A percentile compares a stretch with the other conserved stretches of the same genome.
Conservation (phyloP, 257 asterid species). For the Leonotis leonurus region DNA sequence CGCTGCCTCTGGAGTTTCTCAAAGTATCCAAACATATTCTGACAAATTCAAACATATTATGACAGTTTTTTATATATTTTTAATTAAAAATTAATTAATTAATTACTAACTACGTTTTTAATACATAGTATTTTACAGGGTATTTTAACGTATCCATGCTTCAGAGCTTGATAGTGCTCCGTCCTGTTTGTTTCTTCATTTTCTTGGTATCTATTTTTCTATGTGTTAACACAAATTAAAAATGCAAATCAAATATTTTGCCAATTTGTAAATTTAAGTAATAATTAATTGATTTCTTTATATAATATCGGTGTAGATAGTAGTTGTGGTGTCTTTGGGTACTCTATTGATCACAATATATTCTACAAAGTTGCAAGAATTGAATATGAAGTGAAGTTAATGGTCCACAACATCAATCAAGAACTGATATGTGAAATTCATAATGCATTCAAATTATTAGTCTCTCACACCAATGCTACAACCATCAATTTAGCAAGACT, state of each 20-base stretch:
- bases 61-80: no score
- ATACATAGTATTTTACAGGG: no score
- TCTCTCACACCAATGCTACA: slow-evolving; percentile 30
- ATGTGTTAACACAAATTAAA: no score
- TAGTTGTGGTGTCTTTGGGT: slow-evolving; percentile 31
- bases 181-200: slow-evolving; percentile 31
- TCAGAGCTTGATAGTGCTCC: slow-evolving; percentile 28
- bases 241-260: not conserved
- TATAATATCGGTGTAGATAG: slow-evolving; percentile 26
- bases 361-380: slow-evolving; percentile 22
- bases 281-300: not conserved
- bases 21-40: no score
- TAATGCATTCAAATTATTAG: slow-evolving; percentile 19
- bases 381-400: slow-evolving; percentile 23
- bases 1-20: no score
- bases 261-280: not conserved
- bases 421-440: slow-evolving; percentile 18
- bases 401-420: slow-evolving; percentile 15
- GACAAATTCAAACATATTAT: no score
- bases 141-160: no score
- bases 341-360: slow-evolving; percentile 35
- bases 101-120: no score
- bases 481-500: slow-evolving; percentile 25
- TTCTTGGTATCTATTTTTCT: slow-evolving; percentile 33
- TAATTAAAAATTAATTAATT: no score